These are phyloP conservation scores for Teratosphaeria nubilosa DNA, from an alignment of 2,329 filamentous ascomycete species.

Conservation along the genomic window DNA sequence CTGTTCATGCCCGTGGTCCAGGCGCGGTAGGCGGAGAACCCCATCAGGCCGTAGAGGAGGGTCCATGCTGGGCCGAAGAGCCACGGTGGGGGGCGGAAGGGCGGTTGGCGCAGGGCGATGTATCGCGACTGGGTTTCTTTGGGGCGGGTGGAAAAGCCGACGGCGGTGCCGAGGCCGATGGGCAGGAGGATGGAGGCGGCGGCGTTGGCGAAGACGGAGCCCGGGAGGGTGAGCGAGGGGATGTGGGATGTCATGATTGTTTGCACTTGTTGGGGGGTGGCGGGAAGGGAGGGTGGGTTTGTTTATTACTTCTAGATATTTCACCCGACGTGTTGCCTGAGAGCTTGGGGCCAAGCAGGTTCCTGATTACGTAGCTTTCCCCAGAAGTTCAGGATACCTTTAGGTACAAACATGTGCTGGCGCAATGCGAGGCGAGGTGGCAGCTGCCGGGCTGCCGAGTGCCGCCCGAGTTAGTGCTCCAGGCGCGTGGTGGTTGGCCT, in stretches of 20 bases:
- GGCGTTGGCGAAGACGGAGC: slow-evolving; percentile 59
- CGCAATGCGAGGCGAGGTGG: too few species aligned
- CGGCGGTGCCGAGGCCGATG: slow-evolving; percentile 59
- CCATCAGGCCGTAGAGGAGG: slow-evolving; percentile 59
- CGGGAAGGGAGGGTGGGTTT: too few species aligned
- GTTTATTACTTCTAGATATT: background rate
- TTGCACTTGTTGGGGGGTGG: too few species aligned
- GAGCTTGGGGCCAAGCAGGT: background rate
- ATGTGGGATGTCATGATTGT: slow-evolving; percentile 64
- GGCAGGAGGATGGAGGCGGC: slow-evolving; percentile 68
- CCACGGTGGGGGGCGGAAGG: slow-evolving; percentile 46
- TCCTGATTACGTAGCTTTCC: background rate
- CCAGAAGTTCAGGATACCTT: too few species aligned
- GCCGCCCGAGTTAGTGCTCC: background rate
- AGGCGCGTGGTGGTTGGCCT: too few species aligned
- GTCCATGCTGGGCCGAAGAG: slow-evolving; percentile 53
- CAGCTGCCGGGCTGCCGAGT: too few species aligned
- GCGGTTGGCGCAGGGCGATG: slow-evolving; percentile 54
- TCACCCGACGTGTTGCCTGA: background rate
- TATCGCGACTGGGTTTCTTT: slow-evolving; percentile 54
- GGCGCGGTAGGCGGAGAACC: slow-evolving; percentile 76
- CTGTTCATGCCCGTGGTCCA: slow-evolving; percentile 53
- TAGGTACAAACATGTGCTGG: too few species aligned
- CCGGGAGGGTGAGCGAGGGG: slow-evolving; percentile 65
- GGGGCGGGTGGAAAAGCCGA: slow-evolving; percentile 58